Conservation (phyloP, 225 moss, liverwort and hornwort species). For the Rhytidiadelphus loreus region DNA sequence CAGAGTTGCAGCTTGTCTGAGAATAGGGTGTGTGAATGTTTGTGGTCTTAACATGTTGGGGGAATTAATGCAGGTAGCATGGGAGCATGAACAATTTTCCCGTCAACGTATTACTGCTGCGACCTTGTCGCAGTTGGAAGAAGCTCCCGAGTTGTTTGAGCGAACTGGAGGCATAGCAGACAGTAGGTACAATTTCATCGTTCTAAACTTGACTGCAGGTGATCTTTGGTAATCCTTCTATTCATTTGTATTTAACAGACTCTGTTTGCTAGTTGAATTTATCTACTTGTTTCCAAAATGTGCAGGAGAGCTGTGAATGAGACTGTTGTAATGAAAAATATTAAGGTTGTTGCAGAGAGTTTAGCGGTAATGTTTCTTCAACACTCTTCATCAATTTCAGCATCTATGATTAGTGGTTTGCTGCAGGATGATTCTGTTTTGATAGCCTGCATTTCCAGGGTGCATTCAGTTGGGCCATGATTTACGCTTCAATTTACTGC, state of each 20-base stretch:
- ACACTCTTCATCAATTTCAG: background rate
- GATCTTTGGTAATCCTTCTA: background rate
- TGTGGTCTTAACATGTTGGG: background rate
- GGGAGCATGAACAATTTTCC: conserved; percentile 99
- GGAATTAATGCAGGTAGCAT: conserved; percentile 54
- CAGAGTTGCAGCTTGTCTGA: background rate
- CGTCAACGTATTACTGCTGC: conserved; percentile 90
- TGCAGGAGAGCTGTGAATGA: conserved; percentile 75
- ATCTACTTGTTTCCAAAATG: background rate
- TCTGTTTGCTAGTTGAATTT: background rate
- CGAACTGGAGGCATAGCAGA: conserved; percentile 77
- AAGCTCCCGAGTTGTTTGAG: conserved; percentile 71
- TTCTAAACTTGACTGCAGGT: background rate
- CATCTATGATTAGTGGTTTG: background rate
- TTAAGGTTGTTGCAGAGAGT: conserved; percentile 84
- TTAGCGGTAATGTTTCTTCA: conserved; percentile 52
- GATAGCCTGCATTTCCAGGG: background rate
- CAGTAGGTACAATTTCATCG: conserved; percentile 33
- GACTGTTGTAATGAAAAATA: conserved; percentile 40
- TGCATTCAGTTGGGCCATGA: background rate
- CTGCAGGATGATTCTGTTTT: background rate
- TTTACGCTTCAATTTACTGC: background rate
- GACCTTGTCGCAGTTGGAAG: conserved; percentile 73
- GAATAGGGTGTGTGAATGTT: background rate
- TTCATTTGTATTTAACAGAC: background rate